A percentile compares a stretch with the other conserved stretches of the same genome.
phyloP scores from a whole-genome alignment of 305 asterid species.

The Rubia peregrina region DNA sequence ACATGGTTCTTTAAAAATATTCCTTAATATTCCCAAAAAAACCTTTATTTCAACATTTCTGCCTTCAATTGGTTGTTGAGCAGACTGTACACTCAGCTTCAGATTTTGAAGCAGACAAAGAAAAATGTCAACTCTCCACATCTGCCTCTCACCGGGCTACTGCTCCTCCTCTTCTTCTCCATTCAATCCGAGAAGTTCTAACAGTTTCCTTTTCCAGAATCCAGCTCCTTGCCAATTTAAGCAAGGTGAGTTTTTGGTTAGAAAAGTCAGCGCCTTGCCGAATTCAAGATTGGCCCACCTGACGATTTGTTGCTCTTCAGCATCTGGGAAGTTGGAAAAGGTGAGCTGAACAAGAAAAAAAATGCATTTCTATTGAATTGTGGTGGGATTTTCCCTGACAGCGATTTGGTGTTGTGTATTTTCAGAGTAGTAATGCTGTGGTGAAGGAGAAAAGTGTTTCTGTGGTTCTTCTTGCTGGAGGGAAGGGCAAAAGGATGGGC shows the following conservation, averaged over 20 bases:
- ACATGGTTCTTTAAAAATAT: slow-evolving; percentile 12
- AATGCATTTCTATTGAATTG: not conserved
- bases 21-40: not conserved
- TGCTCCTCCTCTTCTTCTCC: slow-evolving; percentile 6
- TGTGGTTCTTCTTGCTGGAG: slow-evolving; percentile 89
- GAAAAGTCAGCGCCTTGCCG: slow-evolving; percentile 7
- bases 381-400: not conserved
- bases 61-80: slow-evolving; percentile 3
- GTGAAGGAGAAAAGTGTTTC: slow-evolving; percentile 66
- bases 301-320: slow-evolving; percentile 14
- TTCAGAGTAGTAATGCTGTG: slow-evolving; percentile 16
- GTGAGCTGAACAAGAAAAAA: not conserved
- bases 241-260: not conserved
- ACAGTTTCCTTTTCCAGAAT: not conserved
- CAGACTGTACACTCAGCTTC: slow-evolving; percentile 3
- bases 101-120: not conserved
- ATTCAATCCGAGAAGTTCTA: slow-evolving; percentile 1
- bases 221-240: slow-evolving; percentile 4
- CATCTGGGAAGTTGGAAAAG: slow-evolving; percentile 11
- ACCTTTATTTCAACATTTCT: not conserved
- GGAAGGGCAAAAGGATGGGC: slow-evolving; percentile 95
- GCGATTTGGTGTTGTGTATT: not conserved
- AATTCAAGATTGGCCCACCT: slow-evolving; percentile 14
- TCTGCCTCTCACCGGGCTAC: slow-evolving; percentile 5
- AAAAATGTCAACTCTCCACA: slow-evolving; percentile 17